Percentiles rank a stretch among this genome's conserved stretches.
Conservation (phyloP, 495 filamentous ascomycete species). For the Neurospora hispaniola region DNA sequence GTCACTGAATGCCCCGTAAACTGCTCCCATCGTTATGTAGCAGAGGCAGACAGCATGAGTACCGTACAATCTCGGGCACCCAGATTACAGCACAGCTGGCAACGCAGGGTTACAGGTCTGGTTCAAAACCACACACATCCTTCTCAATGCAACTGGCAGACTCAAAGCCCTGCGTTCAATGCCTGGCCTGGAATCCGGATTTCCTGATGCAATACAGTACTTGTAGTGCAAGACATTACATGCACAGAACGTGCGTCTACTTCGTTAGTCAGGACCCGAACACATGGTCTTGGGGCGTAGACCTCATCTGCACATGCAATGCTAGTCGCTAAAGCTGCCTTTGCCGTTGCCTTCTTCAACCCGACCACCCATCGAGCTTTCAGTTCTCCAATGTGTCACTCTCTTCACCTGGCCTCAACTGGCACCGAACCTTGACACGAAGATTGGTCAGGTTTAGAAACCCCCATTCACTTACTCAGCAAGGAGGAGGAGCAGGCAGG, state of each 20-base stretch:
- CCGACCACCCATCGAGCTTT: neutral
- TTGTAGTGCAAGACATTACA: neutral
- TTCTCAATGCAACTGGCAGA: too few species aligned
- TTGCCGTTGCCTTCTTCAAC: neutral
- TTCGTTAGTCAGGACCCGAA: neutral
- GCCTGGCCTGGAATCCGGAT: too few species aligned
- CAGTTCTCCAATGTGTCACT: neutral
- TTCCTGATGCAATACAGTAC: too few species aligned
- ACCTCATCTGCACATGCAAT: neutral
- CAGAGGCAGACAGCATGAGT: too few species aligned
- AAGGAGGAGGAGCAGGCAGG: neutral
- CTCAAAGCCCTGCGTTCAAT: too few species aligned
- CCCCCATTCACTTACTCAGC: neutral
- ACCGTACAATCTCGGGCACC: too few species aligned
- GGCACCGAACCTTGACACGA: neutral
- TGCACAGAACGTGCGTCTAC: neutral
- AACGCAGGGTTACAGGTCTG: too few species aligned
- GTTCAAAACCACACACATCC: too few species aligned
- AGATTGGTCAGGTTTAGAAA: neutral
- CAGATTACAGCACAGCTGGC: too few species aligned
- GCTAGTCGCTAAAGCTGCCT: neutral
- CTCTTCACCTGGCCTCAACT: neutral
- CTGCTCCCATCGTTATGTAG: too few species aligned
- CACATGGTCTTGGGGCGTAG: neutral
- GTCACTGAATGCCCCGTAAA: too few species aligned